Evolutionary conservation across 1,284 basidiomycete species (phyloP), one percentile per base, ranked within the genome.

Genomic region (Omphalotus olearius): DNA sequence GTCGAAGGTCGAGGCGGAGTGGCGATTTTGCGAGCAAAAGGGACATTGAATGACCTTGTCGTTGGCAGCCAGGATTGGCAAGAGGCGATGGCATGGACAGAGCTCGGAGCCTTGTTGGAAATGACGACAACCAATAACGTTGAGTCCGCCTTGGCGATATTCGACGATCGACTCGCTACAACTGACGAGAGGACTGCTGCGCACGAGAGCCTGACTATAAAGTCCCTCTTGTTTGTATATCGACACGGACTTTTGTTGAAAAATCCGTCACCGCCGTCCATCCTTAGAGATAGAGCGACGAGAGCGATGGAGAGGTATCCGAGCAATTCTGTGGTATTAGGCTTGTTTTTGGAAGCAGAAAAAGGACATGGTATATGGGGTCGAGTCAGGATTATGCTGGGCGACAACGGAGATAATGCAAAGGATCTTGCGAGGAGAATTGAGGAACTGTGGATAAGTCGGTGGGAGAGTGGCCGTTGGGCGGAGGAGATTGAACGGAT

Each of bases 381-480:
- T 14, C 72, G 79, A 16, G 79, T 89, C 41, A 69, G 81, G 48
- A 64, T 66, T 10, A 70, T 81, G 51, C 59, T 86, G 35, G 78
- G 76, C 1, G 79, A 79, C 41, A 70, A 64, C 17, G 66, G 65
- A 13, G 66, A 61, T 20, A 67, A 64, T 49, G 71, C 74, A 53
- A 88, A 85, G 65, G 75, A 74, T 54, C 67, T 90, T 14, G 67
- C 72, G 41, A 71, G 86, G 60, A 70, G 83, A 55, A 67, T 80
- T 9, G 74, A 78, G 58, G 87, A 90, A 54, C 78, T 89, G 0
- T 91, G 89, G 89, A 70, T 88, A 2, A 79, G 80, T 13, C 76
- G 80, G n/a, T 90, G 87, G 88, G 85, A 88, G 64, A 76, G 71
- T 61, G 80, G 82, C 0, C 71, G 79, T 36, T 90, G 88, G 86